phyloP scores from a whole-genome alignment of 495 filamentous ascomycete species.

The Alectoria sarmentosa region DNA sequence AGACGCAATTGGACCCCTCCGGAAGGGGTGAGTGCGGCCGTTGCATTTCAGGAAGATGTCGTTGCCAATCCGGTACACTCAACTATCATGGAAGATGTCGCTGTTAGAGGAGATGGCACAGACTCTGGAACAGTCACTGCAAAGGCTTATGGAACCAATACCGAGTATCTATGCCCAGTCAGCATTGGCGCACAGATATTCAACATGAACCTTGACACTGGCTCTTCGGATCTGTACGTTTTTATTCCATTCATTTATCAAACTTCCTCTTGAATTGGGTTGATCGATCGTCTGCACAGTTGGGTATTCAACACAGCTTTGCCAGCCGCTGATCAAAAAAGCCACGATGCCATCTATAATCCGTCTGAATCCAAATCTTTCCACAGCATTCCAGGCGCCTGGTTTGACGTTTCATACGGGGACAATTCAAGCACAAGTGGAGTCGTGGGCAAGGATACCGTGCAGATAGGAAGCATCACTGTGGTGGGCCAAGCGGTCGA shows the following conservation, averaged over 20 bases:
- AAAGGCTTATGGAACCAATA: slow-evolving; percentile 51
- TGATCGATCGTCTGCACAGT: slow-evolving; percentile 26
- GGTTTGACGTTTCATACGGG: slow-evolving; percentile 67
- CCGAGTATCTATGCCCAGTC: slow-evolving; percentile 66
- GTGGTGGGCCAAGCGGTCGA: slow-evolving; percentile 65
- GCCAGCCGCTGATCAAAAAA: slow-evolving; percentile 31
- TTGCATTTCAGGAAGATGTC: slow-evolving; percentile 27
- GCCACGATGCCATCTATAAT: slow-evolving; percentile 55
- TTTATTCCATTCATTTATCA: slow-evolving; percentile 22
- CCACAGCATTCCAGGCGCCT: slow-evolving; percentile 36
- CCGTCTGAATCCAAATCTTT: slow-evolving; percentile 52
- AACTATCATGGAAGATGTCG: slow-evolving; percentile 18
- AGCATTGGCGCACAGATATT: slow-evolving; percentile 66
- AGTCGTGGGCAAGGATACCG: slow-evolving; percentile 61
- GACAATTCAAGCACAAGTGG: slow-evolving; percentile 65
- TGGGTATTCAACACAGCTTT: slow-evolving; percentile 75
- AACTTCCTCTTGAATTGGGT: neutral
- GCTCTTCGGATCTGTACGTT: slow-evolving; percentile 73
- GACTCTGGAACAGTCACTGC: slow-evolving; percentile 52
- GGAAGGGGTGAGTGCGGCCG: slow-evolving; percentile 32
- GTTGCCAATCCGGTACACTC: slow-evolving; percentile 23
- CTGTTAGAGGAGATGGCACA: slow-evolving; percentile 22
- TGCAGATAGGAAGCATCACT: slow-evolving; percentile 64
- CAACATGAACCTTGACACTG: slow-evolving; percentile 76
- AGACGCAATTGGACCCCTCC: slow-evolving; percentile 49